Conservation (phyloP, 1,139 yeast species). For the Candida sanyaensis region DNA sequence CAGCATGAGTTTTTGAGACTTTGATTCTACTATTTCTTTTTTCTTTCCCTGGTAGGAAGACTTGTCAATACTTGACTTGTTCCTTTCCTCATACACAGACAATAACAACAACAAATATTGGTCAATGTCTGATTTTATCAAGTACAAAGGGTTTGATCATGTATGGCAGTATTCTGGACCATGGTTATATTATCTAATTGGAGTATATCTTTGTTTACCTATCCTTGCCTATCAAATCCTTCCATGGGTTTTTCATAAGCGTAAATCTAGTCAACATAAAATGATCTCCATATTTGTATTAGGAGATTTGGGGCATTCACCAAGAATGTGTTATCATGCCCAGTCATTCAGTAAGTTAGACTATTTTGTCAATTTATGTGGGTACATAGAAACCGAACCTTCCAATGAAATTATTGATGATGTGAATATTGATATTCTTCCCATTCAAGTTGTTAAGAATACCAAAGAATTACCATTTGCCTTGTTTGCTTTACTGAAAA, state of each 20-base stretch:
- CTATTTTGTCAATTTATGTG: constrained; percentile 80
- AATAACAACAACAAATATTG: too few relatives aligned
- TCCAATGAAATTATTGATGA: constrained; percentile 53
- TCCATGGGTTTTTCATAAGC: constrained; percentile 28
- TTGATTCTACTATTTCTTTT: too few relatives aligned
- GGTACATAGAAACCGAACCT: constrained; percentile 67
- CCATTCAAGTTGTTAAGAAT: constrained; percentile 51
- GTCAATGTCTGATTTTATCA: constrained; percentile 10
- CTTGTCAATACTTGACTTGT: too few relatives aligned
- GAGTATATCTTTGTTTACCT: constrained; percentile 37
- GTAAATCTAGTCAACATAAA: constrained; percentile 30
- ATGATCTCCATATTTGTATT: constrained; percentile 77
- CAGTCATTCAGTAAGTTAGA: constrained; percentile 69
- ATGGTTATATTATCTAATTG: constrained; percentile 41
- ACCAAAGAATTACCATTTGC: constrained; percentile 50
- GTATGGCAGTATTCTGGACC: constrained; percentile 33
- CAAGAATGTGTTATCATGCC: constrained; percentile 93
- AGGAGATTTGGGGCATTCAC: constrained; percentile 95
- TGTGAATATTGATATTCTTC: constrained; percentile 52
- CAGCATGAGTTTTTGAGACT: too few relatives aligned
- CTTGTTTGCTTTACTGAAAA: constrained; percentile 61
- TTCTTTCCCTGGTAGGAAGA: too few relatives aligned
- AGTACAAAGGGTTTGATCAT: constrained; percentile 31
- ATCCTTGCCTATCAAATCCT: constrained; percentile 35
- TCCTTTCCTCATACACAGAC: too few relatives aligned